Evolutionary conservation across 1,139 yeast genomes (phyloP).

Genomic region (Candida sp.): DNA sequence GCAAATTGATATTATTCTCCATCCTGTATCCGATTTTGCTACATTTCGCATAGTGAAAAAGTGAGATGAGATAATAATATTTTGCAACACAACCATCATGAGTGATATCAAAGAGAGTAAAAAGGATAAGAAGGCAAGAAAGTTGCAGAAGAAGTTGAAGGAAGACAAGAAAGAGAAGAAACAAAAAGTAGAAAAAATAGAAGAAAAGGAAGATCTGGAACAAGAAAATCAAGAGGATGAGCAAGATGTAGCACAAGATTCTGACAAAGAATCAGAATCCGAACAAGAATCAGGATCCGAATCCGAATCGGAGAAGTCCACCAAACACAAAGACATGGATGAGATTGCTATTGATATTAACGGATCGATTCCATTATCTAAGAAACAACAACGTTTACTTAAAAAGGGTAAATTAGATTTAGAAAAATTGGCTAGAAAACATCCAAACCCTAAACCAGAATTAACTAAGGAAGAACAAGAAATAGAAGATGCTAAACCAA

Average conservation of each 20-base stretch:
- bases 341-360: conserved; percentile 81
- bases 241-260: conserved; percentile 9
- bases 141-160: conserved; percentile 17
- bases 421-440: conserved; percentile 52
- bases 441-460: conserved; percentile 41
- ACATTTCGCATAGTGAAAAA: conserved; percentile 3
- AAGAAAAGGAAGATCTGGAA: conserved; percentile 18
- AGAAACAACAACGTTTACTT: conserved; percentile 83
- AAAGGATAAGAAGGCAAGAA: conserved; percentile 22
- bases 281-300: conserved; percentile 9
- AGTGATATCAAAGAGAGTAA: conserved; percentile 20
- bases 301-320: conserved; percentile 2
- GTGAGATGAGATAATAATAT: conserved; percentile 3
- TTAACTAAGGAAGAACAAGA: conserved; percentile 24
- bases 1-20: no score
- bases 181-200: conserved; percentile 13
- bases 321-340: conserved; percentile 20
- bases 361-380: conserved; percentile 81
- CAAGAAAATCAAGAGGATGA: conserved; percentile 14
- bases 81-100: conserved; percentile 3
- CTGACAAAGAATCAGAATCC: conserved; percentile 6
- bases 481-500: conserved; percentile 20
- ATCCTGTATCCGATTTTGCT: not conserved
- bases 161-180: conserved; percentile 6
- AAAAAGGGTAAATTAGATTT: conserved; percentile 74